A percentile compares a stretch with the other conserved stretches of the same genome.
Conservation (phyloP, 805 yeast species). For the Zygosaccharomyces gambellarensis region DNA sequence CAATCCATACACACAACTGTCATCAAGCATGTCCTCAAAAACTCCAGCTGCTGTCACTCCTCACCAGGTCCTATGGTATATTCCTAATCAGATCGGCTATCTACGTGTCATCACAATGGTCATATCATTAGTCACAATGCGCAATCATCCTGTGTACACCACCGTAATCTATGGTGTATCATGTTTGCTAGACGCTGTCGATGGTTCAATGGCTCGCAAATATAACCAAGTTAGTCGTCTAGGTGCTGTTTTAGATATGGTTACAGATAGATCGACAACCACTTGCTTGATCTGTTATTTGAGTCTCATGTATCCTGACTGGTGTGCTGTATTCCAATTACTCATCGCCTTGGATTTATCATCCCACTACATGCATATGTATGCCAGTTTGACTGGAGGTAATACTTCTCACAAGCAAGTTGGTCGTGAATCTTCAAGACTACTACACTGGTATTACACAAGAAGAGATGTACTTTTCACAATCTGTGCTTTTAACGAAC, state of each 20-base stretch:
- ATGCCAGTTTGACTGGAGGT: slow-evolving; percentile 81
- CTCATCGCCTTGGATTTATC: slow-evolving; percentile 82
- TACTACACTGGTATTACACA: slow-evolving; percentile 81
- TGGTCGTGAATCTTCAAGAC: slow-evolving; percentile 60
- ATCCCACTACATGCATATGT: slow-evolving; percentile 98
- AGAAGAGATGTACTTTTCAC: slow-evolving; percentile 76
- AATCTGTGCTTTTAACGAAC: slow-evolving; percentile 90
- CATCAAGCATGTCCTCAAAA: not conserved
- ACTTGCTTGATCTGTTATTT: slow-evolving; percentile 85
- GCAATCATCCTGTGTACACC: slow-evolving; percentile 74
- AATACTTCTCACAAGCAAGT: slow-evolving; percentile 79
- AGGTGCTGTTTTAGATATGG: slow-evolving; percentile 98
- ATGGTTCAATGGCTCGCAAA: slow-evolving; percentile 90
- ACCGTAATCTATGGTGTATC: slow-evolving; percentile 76
- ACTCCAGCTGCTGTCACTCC: slow-evolving; percentile 34
- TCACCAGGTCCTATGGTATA: slow-evolving; percentile 62
- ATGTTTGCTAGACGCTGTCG: slow-evolving; percentile 91
- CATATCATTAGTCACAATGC: slow-evolving; percentile 77
- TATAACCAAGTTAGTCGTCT: slow-evolving; percentile 84
- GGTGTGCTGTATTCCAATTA: slow-evolving; percentile 60
- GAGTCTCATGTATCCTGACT: slow-evolving; percentile 70
- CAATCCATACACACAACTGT: not conserved
- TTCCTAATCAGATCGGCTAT: slow-evolving; percentile 92
- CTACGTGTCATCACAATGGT: slow-evolving; percentile 76
- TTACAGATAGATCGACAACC: slow-evolving; percentile 96